Base-by-base conservation (phyloP, 495 filamentous ascomycete species). In the Bacidia rubella region DNA sequence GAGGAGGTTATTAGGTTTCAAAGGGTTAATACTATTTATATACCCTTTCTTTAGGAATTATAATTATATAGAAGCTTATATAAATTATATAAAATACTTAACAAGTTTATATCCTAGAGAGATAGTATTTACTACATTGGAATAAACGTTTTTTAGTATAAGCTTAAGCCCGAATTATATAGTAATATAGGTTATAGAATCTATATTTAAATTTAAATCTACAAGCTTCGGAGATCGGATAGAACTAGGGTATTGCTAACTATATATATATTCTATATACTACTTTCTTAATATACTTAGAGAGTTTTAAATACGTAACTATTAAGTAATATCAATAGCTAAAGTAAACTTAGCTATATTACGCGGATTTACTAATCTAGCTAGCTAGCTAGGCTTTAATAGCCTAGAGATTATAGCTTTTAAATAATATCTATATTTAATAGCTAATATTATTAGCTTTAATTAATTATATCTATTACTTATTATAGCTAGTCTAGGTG, bases 191-290 rank as follows among this genome's bases (percentile, higher is more conserved):
- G 11, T 42, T 24, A 41, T 10, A 10, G 32, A 51, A 39, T 42
- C 49, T 26, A 46, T 7, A 2, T 60, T 60, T 40, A 21, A 12
- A 19, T 50, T 43, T 38, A 27, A n/a, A 12, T 21, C 51, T 19
- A 50, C 35, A 24, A 51, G 21, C 19, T 29, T 19, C 12, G n/a
- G 17, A 1, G 44, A 54, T 46, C 29, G 38, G 10, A 11, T 57
- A n/a, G 54, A 60, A n/a, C 38, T 60, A 15, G 51, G 46, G 11
- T 39, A 11, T 51, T 44, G 40, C 50, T 35, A 57, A 26, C 39
- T 60, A 25, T 26, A 49, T 26, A 23, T 47, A n/a, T 47, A 47
- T 27, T 43, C 51, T 19, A 60, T 60, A 45, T 51, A 45, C 40
- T 38, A 57, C 38, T 48, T 47, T 25, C 43, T 19, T 17, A 15